Conservation (phyloP, 2,329 filamentous ascomycete genomes). For the Chaetomium strumarium region DNA sequence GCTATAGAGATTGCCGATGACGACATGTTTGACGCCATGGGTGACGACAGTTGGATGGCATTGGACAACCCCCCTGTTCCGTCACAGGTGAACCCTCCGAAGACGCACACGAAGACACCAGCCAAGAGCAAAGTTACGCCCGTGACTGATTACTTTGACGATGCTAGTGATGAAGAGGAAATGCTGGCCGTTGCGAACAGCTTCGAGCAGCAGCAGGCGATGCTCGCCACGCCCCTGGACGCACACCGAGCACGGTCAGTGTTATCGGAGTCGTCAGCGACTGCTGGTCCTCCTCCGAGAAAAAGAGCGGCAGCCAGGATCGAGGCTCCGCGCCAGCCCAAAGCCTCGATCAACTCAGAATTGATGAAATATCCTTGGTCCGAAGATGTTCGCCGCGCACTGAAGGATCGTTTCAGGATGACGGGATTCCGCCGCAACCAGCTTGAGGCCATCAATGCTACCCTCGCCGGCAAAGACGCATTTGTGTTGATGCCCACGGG, state of each 20-base stretch:
- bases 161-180: constrained; percentile 34
- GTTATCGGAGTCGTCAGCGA: constrained; percentile 46
- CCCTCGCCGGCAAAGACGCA: constrained; percentile 76
- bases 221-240: constrained; percentile 22
- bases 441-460: constrained; percentile 92
- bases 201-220: constrained; percentile 40
- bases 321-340: constrained; percentile 25
- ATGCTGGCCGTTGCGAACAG: constrained; percentile 49
- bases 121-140: not conserved
- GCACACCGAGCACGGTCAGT: constrained; percentile 31
- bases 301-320: constrained; percentile 27
- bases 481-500: constrained; percentile 98
- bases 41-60: constrained; percentile 22
- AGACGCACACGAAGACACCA: constrained; percentile 2
- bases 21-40: constrained; percentile 8
- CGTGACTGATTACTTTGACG: constrained; percentile 21
- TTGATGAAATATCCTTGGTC: constrained; percentile 75
- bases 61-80: constrained; percentile 12
- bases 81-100: not conserved
- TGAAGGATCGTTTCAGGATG: constrained; percentile 79
- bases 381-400: constrained; percentile 69
- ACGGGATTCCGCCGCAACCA: constrained; percentile 86
- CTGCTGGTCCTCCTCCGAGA: constrained; percentile 5
- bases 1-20: constrained; percentile 8
- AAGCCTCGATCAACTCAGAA: constrained; percentile 39